These are phyloP conservation scores for Cystobasidium tubakii DNA, from an alignment of 768 basidiomycete species.

Conservation along the genomic window DNA sequence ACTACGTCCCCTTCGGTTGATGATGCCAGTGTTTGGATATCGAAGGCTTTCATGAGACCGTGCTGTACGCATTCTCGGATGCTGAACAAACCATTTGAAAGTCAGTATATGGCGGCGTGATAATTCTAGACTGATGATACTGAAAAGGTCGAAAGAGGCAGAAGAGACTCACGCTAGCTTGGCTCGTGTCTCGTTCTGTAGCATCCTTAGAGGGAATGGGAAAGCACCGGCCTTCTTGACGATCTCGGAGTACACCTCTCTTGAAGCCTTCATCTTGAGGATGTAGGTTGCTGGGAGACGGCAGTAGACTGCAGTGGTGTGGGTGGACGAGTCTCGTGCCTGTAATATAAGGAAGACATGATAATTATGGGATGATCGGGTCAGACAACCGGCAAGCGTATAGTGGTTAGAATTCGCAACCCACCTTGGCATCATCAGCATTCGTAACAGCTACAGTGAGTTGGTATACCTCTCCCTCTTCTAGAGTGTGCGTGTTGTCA, in stretches of 20 bases:
- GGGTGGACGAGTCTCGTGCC: conserved; percentile 75
- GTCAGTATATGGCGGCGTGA: too few species aligned
- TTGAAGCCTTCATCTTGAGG: conserved; percentile 95
- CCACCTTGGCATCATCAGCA: conserved; percentile 82
- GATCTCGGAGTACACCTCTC: conserved; percentile 92
- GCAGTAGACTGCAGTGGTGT: conserved; percentile 84
- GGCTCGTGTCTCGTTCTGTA: conserved; percentile 93
- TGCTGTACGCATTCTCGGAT: conserved; percentile 94
- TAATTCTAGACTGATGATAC: too few species aligned
- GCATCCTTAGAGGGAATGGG: conserved; percentile 89
- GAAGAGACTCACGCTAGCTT: conserved; percentile 58
- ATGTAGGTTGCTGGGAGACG: conserved; percentile 71
- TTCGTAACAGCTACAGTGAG: conserved; percentile 85
- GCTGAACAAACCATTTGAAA: conserved; percentile 48
- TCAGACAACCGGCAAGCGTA: conserved; percentile 11
- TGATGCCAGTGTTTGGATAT: conserved; percentile 60
- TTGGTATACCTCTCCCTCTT: conserved; percentile 90
- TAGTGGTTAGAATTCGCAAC: conserved; percentile 38
- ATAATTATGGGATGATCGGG: neutral
- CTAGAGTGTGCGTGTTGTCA: conserved; percentile 69
- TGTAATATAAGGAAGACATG: too few species aligned
- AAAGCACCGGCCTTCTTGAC: conserved; percentile 97
- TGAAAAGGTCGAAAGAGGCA: too few species aligned
- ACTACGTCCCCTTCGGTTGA: neutral
- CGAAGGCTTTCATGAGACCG: conserved; percentile 85